A percentile compares a stretch with the other conserved stretches of the same genome.
Conservation (phyloP, 257 asterid species). For the Nicotiana knightiana region DNA sequence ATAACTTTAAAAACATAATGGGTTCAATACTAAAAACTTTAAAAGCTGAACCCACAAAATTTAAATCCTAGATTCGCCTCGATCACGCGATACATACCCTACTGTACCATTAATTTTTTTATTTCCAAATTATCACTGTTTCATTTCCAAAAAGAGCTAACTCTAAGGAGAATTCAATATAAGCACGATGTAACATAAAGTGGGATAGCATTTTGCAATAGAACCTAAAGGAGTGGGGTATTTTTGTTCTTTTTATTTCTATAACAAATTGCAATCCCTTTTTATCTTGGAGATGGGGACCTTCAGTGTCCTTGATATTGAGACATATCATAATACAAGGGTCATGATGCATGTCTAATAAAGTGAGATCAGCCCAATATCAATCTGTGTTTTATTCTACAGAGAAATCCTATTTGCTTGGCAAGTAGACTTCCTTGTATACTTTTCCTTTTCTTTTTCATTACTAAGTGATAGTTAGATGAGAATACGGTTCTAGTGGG, state of each 20-base stretch:
- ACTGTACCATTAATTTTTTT: constrained; percentile 56
- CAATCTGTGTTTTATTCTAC: constrained; percentile 49
- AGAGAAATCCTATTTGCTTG: constrained; percentile 30
- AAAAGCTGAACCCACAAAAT: no score
- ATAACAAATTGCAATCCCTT: background rate
- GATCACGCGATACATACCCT: constrained; percentile 52
- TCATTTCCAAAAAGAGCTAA: constrained; percentile 37
- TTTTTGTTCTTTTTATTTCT: background rate
- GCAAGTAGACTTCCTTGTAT: background rate
- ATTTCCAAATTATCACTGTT: constrained; percentile 44
- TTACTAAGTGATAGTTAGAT: background rate
- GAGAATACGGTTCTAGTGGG: background rate
- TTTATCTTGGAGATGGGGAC: constrained; percentile 24
- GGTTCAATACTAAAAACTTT: no score
- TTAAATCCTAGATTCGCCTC: no score
- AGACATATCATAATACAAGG: constrained; percentile 85
- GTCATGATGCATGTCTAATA: constrained; percentile 88
- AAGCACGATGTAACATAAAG: background rate
- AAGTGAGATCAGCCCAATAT: constrained; percentile 50
- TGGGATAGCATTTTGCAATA: background rate
- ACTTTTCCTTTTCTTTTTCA: background rate
- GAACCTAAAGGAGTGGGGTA: constrained; percentile 6
- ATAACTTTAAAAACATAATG: no score
- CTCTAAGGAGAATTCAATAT: background rate
- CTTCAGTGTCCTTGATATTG: constrained; percentile 39